Evolutionary conservation across 768 basidiomycete species (phyloP).

Genomic region (Daedaleopsis nitida): DNA sequence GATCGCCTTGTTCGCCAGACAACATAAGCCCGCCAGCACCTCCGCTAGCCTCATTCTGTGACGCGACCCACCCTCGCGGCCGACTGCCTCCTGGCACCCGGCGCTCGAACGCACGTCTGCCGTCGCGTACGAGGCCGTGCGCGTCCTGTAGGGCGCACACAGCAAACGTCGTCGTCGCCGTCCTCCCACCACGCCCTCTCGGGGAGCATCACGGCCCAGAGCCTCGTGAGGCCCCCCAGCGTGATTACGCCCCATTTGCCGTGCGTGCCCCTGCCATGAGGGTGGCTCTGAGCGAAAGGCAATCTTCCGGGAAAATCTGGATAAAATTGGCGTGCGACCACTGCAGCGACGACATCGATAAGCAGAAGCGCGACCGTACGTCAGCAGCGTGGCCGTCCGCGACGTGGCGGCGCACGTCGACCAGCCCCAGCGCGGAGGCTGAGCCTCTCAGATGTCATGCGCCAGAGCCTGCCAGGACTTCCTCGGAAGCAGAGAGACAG

Average conservation of each 20-base stretch:
- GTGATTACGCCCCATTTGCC: neutral
- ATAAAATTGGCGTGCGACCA: conserved; percentile 7
- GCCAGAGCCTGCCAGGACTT: conserved; percentile 11
- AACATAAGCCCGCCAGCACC: conserved; percentile 5
- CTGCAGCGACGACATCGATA: conserved; percentile 14
- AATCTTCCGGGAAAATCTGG: conserved; percentile 22
- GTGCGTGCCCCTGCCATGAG: conserved; percentile 12
- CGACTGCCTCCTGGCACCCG: neutral
- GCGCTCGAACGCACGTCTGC: neutral
- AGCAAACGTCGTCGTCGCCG: neutral
- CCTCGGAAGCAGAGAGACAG: conserved; percentile 4
- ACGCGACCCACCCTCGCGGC: neutral
- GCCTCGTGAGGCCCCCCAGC: neutral
- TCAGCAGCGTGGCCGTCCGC: conserved; percentile 13
- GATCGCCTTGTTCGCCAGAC: conserved; percentile 16
- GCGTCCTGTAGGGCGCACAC: neutral
- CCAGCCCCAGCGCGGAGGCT: conserved; percentile 11
- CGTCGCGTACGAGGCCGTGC: neutral
- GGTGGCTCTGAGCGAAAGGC: conserved; percentile 7
- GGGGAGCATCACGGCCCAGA: conserved; percentile 10
- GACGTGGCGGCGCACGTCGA: conserved; percentile 4
- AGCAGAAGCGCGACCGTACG: conserved; percentile 11
- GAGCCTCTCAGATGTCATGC: conserved; percentile 10
- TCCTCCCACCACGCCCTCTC: neutral
- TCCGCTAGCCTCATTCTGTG: conserved; percentile 13